Evolutionary conservation across 1,284 basidiomycete genomes (phyloP).

Genomic region (Boletus calvinii): DNA sequence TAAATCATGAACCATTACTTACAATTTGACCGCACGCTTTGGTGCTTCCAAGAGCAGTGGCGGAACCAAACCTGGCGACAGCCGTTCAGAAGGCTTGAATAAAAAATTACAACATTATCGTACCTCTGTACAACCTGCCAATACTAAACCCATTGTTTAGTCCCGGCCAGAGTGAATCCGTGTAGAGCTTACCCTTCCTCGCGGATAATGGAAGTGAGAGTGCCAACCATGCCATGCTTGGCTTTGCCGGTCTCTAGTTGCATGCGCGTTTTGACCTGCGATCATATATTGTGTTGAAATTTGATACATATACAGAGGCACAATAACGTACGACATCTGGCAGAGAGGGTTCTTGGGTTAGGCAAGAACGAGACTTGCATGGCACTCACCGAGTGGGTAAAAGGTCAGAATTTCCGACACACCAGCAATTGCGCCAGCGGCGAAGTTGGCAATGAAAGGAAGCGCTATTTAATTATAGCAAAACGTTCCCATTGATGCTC

Average conservation of each 20-base stretch:
- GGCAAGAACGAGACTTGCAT: conserved; percentile 30
- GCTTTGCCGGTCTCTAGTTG: conserved; percentile 88
- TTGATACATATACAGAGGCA: conserved; percentile 7
- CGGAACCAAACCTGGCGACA: conserved; percentile 73
- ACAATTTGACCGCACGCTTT: conserved; percentile 98
- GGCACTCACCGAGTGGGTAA: conserved; percentile 80
- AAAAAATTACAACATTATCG: conserved; percentile 2
- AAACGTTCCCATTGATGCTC: conserved; percentile 5
- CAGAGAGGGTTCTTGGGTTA: not conserved
- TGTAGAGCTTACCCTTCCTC: conserved; percentile 73
- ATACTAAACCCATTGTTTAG: conserved; percentile 46
- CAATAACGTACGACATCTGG: conserved; percentile 53
- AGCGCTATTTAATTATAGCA: conserved; percentile 51
- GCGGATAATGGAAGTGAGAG: conserved; percentile 73
- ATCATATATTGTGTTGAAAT: conserved; percentile 19
- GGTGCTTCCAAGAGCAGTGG: conserved; percentile 96
- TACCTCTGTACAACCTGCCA: conserved; percentile 86
- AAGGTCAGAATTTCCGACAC: conserved; percentile 90
- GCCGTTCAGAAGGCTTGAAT: not conserved
- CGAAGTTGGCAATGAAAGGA: conserved; percentile 85
- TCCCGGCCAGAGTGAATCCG: conserved; percentile 16
- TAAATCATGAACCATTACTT: conserved; percentile 26
- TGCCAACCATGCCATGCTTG: conserved; percentile 78
- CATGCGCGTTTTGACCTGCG: conserved; percentile 94
- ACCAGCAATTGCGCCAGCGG: conserved; percentile 88